phyloP scores from a whole-genome alignment of 2,329 filamentous ascomycete genomes.

The Penicillium digitatum region DNA sequence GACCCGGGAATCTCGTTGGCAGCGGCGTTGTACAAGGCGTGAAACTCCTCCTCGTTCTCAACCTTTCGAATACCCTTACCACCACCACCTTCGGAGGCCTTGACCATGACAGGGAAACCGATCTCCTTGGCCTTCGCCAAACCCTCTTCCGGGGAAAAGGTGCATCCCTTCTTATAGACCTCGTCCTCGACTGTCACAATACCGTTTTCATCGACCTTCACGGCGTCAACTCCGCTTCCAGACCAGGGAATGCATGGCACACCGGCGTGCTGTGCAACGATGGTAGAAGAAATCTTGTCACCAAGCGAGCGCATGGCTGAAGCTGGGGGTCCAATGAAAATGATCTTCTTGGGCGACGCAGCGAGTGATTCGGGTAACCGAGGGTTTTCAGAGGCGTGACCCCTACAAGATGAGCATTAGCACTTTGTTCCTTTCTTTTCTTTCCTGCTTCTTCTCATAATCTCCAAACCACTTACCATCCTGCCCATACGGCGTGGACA shows the following conservation, averaged over 20 bases:
- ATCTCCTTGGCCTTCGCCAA: conserved; percentile 81
- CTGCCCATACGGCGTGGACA: conserved; percentile 97
- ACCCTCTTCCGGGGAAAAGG: conserved; percentile 83
- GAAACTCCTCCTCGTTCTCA: conserved; percentile 76
- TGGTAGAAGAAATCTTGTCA: conserved; percentile 99
- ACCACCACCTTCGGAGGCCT: conserved; percentile 98
- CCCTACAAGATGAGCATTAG: conserved; percentile 52
- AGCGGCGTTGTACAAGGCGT: conserved; percentile 86
- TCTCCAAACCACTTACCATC: conserved; percentile 65
- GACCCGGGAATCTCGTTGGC: conserved; percentile 97
- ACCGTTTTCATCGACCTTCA: conserved; percentile 71
- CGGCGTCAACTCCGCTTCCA: conserved; percentile 80
- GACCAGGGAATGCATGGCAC: conserved; percentile 99
- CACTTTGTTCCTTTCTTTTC: not conserved
- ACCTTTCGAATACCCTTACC: conserved; percentile 99
- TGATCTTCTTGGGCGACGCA: conserved; percentile 95
- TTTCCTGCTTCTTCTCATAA: not conserved
- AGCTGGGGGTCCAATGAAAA: conserved; percentile 96
- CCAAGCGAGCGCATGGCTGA: conserved; percentile 98
- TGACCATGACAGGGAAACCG: conserved; percentile 99
- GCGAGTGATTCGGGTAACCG: conserved; percentile 94
- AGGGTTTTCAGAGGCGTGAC: conserved; percentile 97
- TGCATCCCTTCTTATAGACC: conserved; percentile 86
- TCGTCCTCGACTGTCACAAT: conserved; percentile 90
- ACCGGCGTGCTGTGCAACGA: conserved; percentile 92